These are phyloP conservation scores for Cryptococcus floricola DNA, from an alignment of 1,284 basidiomycete genomes.

Conservation along the genomic window DNA sequence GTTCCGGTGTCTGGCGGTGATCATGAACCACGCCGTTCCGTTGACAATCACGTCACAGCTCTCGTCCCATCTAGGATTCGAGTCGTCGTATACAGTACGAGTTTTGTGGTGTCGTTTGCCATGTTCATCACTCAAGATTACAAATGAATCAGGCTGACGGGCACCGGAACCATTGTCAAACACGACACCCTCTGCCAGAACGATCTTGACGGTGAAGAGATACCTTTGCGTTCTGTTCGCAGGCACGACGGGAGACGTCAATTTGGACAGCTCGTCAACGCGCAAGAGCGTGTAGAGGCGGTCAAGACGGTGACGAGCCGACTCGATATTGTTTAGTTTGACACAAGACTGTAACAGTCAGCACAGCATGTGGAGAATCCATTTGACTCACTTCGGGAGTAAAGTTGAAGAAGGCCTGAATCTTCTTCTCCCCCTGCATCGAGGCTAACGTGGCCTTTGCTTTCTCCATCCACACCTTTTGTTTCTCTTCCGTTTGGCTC, in stretches of 20 bases:
- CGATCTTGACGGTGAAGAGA: slow-evolving; percentile 91
- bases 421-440: slow-evolving; percentile 74
- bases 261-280: slow-evolving; percentile 77
- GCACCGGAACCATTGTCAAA: slow-evolving; percentile 61
- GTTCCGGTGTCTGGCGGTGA: slow-evolving; percentile 85
- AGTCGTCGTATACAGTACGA: slow-evolving; percentile 87
- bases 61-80: slow-evolving; percentile 93
- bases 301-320: slow-evolving; percentile 83
- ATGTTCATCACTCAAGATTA: slow-evolving; percentile 88
- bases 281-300: slow-evolving; percentile 89
- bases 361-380: neutral
- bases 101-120: slow-evolving; percentile 91
- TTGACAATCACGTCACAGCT: slow-evolving; percentile 87
- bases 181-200: slow-evolving; percentile 77
- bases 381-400: slow-evolving; percentile 57
- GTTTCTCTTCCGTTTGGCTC: slow-evolving; percentile 57
- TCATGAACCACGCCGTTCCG: slow-evolving; percentile 86
- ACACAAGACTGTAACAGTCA: slow-evolving; percentile 68
- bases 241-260: slow-evolving; percentile 52
- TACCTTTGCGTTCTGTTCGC: slow-evolving; percentile 54
- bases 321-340: slow-evolving; percentile 96
- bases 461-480: slow-evolving; percentile 89
- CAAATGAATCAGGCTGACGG: slow-evolving; percentile 68
- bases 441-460: slow-evolving; percentile 71
- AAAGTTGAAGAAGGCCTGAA: slow-evolving; percentile 70